Evolutionary conservation across 352 stramenopile genomes (phyloP), one percentile per base, ranked within the genome.

Genomic region (Globisporangium viniferum): DNA sequence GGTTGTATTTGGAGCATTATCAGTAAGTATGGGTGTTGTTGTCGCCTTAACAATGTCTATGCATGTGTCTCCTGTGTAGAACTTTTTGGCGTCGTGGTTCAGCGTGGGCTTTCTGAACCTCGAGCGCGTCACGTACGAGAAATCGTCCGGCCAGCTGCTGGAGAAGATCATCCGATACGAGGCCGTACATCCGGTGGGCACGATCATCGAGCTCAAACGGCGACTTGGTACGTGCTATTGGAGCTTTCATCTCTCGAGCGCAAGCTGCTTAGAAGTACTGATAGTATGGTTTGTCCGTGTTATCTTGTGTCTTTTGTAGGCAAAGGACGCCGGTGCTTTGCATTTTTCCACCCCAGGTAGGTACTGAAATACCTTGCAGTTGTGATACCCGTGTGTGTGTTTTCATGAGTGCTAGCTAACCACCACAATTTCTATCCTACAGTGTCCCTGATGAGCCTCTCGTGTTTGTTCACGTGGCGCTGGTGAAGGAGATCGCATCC

Each of bases 81-180:
- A 79, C 33, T 92, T 98, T 35, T 77, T 99, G 5, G 85, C 91
- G 5, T 90, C 87, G 27, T 98, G 95, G 86, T 98, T 99, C 68
- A 92, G 86, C 54, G 92, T 97, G 29, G 94, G 91, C 18, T 96
- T 98, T 59, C 64, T 99, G 39, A 84, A 92, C 35, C 77, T 98
- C 27, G 77, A 92, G 72, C 82, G 94, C 55, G 96, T 99, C 49
- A 98, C 94, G 12, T 98, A 98, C 70, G 89, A 98, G 51, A 72
- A 88, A 41, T 98, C 95, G 12, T 76, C 91, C 48, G 95, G 95
- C 1, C 87, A 88, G 15, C 80, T 98, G 2, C 86, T 99, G 59
- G 96, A 99, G 76, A 97, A 97, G 72, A 98, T 99, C 70, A 97
- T 97, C 70, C 88, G 85, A 14, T 98, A 98, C 71, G 96, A 99